These are phyloP conservation scores for Bolboschoenus planiculmis DNA, from an alignment of 176 grass and related monocot species.

Conservation along the genomic window DNA sequence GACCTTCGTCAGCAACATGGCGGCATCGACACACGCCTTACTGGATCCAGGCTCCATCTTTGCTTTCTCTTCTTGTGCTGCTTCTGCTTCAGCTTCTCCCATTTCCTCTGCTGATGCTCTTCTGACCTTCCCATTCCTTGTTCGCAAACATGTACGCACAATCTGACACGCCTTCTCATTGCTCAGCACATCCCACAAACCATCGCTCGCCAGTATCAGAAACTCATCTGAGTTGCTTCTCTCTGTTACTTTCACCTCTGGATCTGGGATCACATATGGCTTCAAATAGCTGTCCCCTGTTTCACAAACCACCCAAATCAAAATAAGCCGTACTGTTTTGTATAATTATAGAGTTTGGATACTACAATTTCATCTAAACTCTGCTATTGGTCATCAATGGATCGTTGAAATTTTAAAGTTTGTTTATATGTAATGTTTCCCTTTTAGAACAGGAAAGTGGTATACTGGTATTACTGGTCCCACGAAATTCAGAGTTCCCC, in stretches of 20 bases:
- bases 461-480: too few relatives aligned
- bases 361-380: neutral
- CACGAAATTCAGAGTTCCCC: neutral
- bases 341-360: neutral
- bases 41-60: conserved; percentile 28
- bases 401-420: too few relatives aligned
- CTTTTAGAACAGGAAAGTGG: too few relatives aligned
- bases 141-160: conserved; percentile 16
- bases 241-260: conserved; percentile 38
- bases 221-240: conserved; percentile 30
- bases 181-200: conserved; percentile 35
- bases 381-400: too few relatives aligned
- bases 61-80: conserved; percentile 1
- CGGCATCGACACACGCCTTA: conserved; percentile 38
- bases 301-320: neutral
- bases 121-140: neutral
- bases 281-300: conserved; percentile 38
- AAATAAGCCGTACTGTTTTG: neutral
- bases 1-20: conserved; percentile 49
- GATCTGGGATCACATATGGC: conserved; percentile 32
- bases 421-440: too few relatives aligned
- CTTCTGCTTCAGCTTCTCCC: neutral
- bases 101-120: too few relatives aligned
- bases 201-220: conserved; percentile 35
- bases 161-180: conserved; percentile 33